Conservation (phyloP, 495 filamentous ascomycete genomes). For the Penicillium verhagenii region DNA sequence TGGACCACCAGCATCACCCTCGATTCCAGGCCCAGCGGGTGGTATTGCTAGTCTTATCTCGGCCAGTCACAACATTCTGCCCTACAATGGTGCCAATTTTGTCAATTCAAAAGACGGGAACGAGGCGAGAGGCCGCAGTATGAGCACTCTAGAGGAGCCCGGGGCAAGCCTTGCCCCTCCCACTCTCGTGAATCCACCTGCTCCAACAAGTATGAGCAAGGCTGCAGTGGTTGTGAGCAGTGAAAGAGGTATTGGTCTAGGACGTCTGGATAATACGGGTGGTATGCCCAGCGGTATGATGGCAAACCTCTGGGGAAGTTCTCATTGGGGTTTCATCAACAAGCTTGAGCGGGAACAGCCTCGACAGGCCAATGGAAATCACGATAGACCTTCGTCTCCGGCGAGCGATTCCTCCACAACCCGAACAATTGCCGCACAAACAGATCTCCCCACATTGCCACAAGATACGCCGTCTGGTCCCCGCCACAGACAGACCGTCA, state of each 20-base stretch:
- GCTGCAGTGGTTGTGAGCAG: constrained; percentile 78
- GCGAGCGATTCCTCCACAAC: constrained; percentile 33
- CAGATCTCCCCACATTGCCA: constrained; percentile 7
- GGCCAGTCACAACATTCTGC: constrained; percentile 76
- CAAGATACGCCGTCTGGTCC: constrained; percentile 13
- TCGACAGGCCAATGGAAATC: constrained; percentile 40
- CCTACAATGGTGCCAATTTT: constrained; percentile 48
- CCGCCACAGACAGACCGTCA: constrained; percentile 76
- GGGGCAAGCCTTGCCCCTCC: constrained; percentile 72
- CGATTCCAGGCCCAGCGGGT: constrained; percentile 46
- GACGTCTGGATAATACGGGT: constrained; percentile 59
- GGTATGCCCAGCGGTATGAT: constrained; percentile 78
- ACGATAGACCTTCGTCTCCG: constrained; percentile 24
- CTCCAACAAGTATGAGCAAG: constrained; percentile 84
- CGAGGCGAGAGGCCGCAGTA: constrained; percentile 30
- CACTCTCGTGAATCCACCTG: constrained; percentile 82
- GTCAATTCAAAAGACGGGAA: constrained; percentile 32
- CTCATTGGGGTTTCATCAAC: constrained; percentile 77
- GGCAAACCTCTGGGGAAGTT: constrained; percentile 90
- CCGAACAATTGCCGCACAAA: constrained; percentile 18
- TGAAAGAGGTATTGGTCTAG: constrained; percentile 64
- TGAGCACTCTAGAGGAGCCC: constrained; percentile 40
- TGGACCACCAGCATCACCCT: constrained; percentile 34
- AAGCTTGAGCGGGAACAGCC: constrained; percentile 58
- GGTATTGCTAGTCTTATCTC: constrained; percentile 89